phyloP scores from a whole-genome alignment of 176 grass and related monocot genomes.

The Aegilops sharonensis region DNA sequence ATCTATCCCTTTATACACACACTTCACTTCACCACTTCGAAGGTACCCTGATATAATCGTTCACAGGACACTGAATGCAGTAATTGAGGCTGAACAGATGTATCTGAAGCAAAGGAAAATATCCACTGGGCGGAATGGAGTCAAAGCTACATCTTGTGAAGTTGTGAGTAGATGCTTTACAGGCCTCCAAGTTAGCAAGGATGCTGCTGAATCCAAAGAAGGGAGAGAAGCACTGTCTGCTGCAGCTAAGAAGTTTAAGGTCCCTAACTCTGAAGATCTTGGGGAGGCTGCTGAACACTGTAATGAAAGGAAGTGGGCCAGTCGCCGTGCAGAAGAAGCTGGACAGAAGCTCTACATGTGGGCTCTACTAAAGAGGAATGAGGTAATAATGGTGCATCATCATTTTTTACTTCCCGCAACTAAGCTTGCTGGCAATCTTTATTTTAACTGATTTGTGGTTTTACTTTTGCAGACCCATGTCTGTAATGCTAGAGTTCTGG shows the following conservation, averaged over 20 bases:
- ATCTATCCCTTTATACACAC: slow-evolving; percentile 79
- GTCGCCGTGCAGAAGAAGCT: slow-evolving; percentile 82
- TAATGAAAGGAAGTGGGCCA: slow-evolving; percentile 82
- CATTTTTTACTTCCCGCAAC: neutral
- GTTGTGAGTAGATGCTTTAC: slow-evolving; percentile 59
- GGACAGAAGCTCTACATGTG: slow-evolving; percentile 88
- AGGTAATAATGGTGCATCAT: slow-evolving; percentile 48
- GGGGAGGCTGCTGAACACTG: slow-evolving; percentile 73
- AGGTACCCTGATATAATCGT: slow-evolving; percentile 98
- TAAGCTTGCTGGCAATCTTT: neutral
- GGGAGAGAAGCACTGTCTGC: slow-evolving; percentile 58
- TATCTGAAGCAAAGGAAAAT: slow-evolving; percentile 58
- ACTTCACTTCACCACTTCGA: slow-evolving; percentile 92
- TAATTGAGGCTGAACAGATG: slow-evolving; percentile 70
- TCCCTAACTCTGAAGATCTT: slow-evolving; percentile 60
- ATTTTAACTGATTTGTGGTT: slow-evolving; percentile 16
- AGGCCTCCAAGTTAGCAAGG: slow-evolving; percentile 60
- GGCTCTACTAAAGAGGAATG: slow-evolving; percentile 79
- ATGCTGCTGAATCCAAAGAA: slow-evolving; percentile 70
- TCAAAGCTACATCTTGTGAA: slow-evolving; percentile 31
- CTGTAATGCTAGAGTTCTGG: slow-evolving; percentile 79
- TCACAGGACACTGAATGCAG: slow-evolving; percentile 80
- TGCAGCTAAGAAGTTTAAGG: slow-evolving; percentile 63
- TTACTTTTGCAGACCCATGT: slow-evolving; percentile 56
- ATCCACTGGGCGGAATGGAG: slow-evolving; percentile 17